Percentiles rank a stretch among this genome's conserved stretches.
These are phyloP conservation scores for Pelargonium australe DNA, from an alignment of 441 rosid genomes.

Conservation along the genomic window DNA sequence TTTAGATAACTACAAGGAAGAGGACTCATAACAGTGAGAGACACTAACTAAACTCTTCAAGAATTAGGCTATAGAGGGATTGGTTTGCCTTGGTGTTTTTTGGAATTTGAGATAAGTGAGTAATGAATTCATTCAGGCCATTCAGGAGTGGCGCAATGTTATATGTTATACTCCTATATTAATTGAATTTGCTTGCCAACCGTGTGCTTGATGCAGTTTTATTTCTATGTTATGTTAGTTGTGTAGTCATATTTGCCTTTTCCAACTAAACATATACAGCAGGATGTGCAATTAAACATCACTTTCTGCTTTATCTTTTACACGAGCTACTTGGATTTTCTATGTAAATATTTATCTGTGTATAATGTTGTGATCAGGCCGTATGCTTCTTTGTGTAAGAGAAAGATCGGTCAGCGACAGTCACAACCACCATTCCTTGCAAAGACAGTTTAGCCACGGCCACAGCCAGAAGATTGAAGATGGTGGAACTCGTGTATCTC, in stretches of 20 bases:
- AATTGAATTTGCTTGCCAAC: too few species aligned
- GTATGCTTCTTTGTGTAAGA: slow-evolving; percentile 69
- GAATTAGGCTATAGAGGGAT: not conserved
- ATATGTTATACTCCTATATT: not conserved
- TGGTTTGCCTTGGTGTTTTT: not conserved
- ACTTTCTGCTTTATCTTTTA: not conserved
- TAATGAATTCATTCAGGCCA: not conserved
- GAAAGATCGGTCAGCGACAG: slow-evolving; percentile 51
- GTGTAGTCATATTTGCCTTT: not conserved
- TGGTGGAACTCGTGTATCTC: slow-evolving; percentile 59
- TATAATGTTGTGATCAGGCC: slow-evolving; percentile 32
- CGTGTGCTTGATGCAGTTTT: too few species aligned
- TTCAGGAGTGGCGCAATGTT: not conserved
- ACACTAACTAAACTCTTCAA: not conserved
- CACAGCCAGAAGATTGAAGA: slow-evolving; percentile 53
- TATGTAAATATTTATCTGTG: not conserved
- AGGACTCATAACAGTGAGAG: not conserved
- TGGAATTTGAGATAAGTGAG: not conserved
- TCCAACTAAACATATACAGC: not conserved
- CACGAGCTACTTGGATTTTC: not conserved
- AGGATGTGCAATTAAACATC: not conserved
- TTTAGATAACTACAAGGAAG: not conserved
- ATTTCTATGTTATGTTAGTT: too few species aligned
- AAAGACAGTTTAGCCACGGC: slow-evolving; percentile 68
- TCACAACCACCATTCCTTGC: slow-evolving; percentile 55